Evolutionary conservation across 768 basidiomycete genomes (phyloP).

Genomic region (Fomitopsis serialis): DNA sequence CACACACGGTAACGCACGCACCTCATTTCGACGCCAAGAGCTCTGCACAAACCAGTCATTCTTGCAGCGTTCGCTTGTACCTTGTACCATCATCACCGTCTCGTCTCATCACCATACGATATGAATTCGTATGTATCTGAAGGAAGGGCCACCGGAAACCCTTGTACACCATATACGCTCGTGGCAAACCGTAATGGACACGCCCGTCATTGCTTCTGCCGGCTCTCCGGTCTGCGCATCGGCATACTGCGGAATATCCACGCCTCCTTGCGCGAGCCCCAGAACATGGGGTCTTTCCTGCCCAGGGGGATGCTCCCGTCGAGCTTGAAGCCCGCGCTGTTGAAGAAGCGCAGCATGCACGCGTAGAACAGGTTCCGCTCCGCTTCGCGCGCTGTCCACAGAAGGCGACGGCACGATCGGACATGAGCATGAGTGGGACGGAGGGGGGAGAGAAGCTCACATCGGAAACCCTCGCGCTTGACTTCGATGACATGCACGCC

Average conservation of each 20-base stretch:
- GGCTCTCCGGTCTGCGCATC: conserved; percentile 15
- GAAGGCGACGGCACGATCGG: neutral
- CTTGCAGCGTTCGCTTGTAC: too few species aligned
- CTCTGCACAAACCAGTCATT: too few species aligned
- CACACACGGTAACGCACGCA: too few species aligned
- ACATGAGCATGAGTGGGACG: neutral
- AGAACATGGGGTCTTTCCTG: conserved; percentile 28
- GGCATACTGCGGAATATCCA: conserved; percentile 55
- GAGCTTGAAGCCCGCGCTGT: conserved; percentile 51
- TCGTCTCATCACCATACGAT: too few species aligned
- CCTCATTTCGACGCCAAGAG: too few species aligned
- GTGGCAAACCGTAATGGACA: neutral
- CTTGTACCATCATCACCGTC: too few species aligned
- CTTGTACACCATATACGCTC: too few species aligned
- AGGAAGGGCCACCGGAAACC: too few species aligned
- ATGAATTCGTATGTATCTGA: too few species aligned
- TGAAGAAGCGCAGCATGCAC: conserved; percentile 57
- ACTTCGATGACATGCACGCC: conserved; percentile 52
- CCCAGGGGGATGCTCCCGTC: conserved; percentile 65
- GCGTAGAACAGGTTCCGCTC: conserved; percentile 54
- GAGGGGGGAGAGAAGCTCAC: conserved; percentile 2
- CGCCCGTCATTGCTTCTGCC: conserved; percentile 4
- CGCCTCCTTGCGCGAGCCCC: conserved; percentile 47
- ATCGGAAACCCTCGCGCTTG: conserved; percentile 32
- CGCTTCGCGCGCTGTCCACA: conserved; percentile 33